Evolutionary conservation across 2,329 filamentous ascomycete species (phyloP).

Genomic region (Neocucurbitaria cava): DNA sequence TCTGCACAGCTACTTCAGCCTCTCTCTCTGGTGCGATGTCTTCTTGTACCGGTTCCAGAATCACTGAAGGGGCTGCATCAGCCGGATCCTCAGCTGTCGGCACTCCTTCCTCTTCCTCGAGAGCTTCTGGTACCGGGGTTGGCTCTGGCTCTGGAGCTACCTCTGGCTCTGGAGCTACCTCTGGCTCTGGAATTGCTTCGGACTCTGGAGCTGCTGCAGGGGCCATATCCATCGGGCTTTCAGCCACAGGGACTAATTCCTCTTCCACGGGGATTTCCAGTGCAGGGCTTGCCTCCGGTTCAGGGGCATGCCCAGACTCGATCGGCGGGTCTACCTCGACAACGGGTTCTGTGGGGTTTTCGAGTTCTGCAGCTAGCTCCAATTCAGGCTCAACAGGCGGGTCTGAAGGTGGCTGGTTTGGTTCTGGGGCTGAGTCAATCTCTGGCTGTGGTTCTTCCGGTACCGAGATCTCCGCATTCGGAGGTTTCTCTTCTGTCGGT

Average conservation of each 20-base stretch:
- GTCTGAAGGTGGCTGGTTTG: constrained; percentile 2
- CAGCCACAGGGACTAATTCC: not conserved
- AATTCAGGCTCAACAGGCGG: not conserved
- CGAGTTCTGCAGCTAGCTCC: not conserved
- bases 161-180: constrained; percentile 1
- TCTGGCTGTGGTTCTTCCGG: not conserved
- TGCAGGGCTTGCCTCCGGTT: not conserved
- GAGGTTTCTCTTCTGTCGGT: not conserved
- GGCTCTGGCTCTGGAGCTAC: not conserved
- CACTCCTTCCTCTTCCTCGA: not conserved
- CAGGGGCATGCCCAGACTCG: not conserved
- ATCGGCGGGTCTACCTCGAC: not conserved
- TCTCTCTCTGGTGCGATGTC: not conserved
- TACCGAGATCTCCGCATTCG: constrained; percentile 1
- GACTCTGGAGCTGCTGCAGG: not conserved
- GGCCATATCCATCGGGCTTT: not conserved
- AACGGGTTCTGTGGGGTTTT: not conserved
- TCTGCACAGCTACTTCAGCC: not conserved
- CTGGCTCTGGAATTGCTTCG: constrained; percentile 3
- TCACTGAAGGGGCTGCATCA: not conserved
- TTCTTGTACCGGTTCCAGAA: not conserved
- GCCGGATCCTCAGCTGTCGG: not conserved
- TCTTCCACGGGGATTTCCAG: not conserved
- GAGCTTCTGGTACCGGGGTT: not conserved
- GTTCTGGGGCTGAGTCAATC: not conserved